Evolutionary conservation across 192 early-diverging fungal genomes (phyloP).

Genomic region (Coemansia sp.): DNA sequence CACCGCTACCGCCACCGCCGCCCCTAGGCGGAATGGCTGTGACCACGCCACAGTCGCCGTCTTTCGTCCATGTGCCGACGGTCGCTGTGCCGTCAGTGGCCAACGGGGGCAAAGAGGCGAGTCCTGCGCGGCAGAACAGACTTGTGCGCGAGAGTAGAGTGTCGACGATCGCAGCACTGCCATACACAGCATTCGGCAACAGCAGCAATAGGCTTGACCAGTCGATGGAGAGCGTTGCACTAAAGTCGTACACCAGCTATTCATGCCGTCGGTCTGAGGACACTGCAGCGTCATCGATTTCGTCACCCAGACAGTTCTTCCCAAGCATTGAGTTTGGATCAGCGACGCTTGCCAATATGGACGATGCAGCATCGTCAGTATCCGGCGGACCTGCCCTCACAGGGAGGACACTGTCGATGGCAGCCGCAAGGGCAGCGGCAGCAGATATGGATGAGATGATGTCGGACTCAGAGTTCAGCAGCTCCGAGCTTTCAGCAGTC

Average conservation of each 20-base stretch:
- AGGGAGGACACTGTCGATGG: constrained; percentile 7
- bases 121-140: not conserved
- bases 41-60: constrained; percentile 23
- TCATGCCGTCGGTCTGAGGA: constrained; percentile 31
- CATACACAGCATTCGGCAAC: not conserved
- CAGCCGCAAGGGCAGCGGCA: constrained; percentile 2
- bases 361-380: constrained; percentile 13
- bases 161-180: not conserved
- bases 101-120: constrained; percentile 24
- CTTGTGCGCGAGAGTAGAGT: not conserved
- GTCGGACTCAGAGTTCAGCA: constrained; percentile 37
- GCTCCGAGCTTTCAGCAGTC: constrained; percentile 19
- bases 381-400: constrained; percentile 20
- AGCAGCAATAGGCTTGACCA: not conserved
- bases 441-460: not conserved
- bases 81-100: constrained; percentile 12
- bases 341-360: constrained; percentile 24
- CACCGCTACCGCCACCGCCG: not conserved
- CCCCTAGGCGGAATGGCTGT: not conserved
- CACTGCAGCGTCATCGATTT: constrained; percentile 1
- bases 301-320: constrained; percentile 8
- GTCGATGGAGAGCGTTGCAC: constrained; percentile 19
- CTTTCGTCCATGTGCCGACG: constrained; percentile 32
- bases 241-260: constrained; percentile 23
- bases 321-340: constrained; percentile 41